Evolutionary conservation across 176 grass and related monocot species (phyloP).

Genomic region (Alloteropsis semialata): DNA sequence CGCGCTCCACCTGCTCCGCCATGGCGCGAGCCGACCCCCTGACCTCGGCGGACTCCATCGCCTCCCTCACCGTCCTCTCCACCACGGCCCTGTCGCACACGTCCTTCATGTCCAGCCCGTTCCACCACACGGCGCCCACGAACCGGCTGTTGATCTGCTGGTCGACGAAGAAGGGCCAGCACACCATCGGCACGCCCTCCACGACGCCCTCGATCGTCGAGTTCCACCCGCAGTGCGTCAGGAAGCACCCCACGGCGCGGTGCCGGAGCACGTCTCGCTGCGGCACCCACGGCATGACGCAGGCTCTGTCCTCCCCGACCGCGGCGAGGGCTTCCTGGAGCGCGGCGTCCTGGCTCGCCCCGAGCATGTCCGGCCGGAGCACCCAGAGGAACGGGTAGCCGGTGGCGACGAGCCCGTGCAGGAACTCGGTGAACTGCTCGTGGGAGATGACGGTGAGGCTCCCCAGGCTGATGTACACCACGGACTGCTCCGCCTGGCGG

Average conservation of each 20-base stretch:
- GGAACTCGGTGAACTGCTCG: slow-evolving; percentile 27
- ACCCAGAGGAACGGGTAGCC: slow-evolving; percentile 50
- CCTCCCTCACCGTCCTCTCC: slow-evolving; percentile 40
- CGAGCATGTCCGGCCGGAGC: slow-evolving; percentile 37
- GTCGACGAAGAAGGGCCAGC: slow-evolving; percentile 53
- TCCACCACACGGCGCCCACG: slow-evolving; percentile 37
- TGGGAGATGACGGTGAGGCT: not conserved
- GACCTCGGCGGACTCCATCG: not conserved
- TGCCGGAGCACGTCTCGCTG: slow-evolving; percentile 51
- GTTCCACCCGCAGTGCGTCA: slow-evolving; percentile 58
- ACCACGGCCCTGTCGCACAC: slow-evolving; percentile 44
- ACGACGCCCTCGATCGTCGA: slow-evolving; percentile 41
- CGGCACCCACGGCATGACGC: slow-evolving; percentile 46
- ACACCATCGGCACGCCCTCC: slow-evolving; percentile 43
- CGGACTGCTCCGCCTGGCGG: not conserved
- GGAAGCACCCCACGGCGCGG: slow-evolving; percentile 44
- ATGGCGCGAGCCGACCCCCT: not conserved
- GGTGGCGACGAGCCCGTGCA: slow-evolving; percentile 30
- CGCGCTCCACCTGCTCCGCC: slow-evolving; percentile 16
- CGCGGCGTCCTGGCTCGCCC: not conserved
- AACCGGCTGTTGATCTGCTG: slow-evolving; percentile 43
- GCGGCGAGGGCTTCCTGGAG: not conserved
- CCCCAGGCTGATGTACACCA: not conserved
- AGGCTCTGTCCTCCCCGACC: not conserved
- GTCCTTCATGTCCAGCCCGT: slow-evolving; percentile 51